Conservation (phyloP, 2,329 filamentous ascomycete genomes). For the Trichoderma sp. region DNA sequence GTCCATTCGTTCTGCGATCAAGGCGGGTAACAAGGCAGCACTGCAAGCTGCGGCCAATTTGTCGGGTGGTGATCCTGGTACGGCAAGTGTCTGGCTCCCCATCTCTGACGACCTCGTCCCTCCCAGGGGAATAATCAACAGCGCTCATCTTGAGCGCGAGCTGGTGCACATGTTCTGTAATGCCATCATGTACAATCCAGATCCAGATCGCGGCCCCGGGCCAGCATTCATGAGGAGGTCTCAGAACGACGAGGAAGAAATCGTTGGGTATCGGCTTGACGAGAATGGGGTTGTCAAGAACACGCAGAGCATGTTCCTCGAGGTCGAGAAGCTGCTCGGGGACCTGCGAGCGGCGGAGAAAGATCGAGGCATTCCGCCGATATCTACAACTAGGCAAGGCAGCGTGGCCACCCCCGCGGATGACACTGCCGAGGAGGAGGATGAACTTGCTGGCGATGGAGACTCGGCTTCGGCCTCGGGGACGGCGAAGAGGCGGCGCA, state of each 20-base stretch:
- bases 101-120: slow-evolving; percentile 78
- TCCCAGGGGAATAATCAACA: slow-evolving; percentile 90
- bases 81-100: slow-evolving; percentile 65
- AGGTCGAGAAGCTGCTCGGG: slow-evolving; percentile 78
- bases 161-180: slow-evolving; percentile 97
- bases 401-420: slow-evolving; percentile 50
- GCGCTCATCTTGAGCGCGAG: slow-evolving; percentile 88
- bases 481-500: slow-evolving; percentile 44
- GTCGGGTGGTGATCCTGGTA: slow-evolving; percentile 61
- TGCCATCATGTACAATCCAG: slow-evolving; percentile 96
- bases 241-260: slow-evolving; percentile 50
- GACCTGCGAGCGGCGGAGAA: slow-evolving; percentile 77
- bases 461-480: slow-evolving; percentile 39
- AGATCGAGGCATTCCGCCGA: slow-evolving; percentile 47
- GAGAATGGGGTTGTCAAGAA: slow-evolving; percentile 89
- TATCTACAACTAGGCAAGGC: slow-evolving; percentile 41
- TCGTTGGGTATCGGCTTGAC: slow-evolving; percentile 67
- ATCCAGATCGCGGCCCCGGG: slow-evolving; percentile 72
- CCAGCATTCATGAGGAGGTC: slow-evolving; percentile 58
- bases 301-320: slow-evolving; percentile 85
- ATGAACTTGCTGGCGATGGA: slow-evolving; percentile 51
- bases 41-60: slow-evolving; percentile 64
- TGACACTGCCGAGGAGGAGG: slow-evolving; percentile 54
- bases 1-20: slow-evolving; percentile 74
- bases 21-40: slow-evolving; percentile 70